Evolutionary conservation across 2,329 filamentous ascomycete species (phyloP), one percentile per base, ranked within the genome.

Genomic region (Chaetothyriales sp.): DNA sequence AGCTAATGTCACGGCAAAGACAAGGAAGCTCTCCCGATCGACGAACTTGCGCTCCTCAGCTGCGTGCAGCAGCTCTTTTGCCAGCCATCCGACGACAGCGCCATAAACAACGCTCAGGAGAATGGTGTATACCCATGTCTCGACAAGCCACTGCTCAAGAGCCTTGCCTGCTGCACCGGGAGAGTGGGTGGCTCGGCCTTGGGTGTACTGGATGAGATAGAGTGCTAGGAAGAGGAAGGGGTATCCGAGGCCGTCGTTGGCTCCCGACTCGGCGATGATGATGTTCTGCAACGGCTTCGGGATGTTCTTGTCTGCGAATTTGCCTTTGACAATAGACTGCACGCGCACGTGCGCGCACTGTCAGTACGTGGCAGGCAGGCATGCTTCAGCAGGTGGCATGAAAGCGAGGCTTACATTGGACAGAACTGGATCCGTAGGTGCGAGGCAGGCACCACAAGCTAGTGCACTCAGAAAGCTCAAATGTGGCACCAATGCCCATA

Each of bases 271-370:
- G 33, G 81, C 83, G 47, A 85, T 77, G 62, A 88, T 86, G 60
- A 88, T 86, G 57, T 84, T 81, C 70, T 94, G 88, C 47, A 95
- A 71, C 25, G 83, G 78, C 52, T 81, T 82, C 0, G 89, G 88
- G 18, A 95, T 83, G 64, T 95, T 92, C 61, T 89, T 84, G 62
- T 95, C 89, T 1, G 89, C 89, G 64, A 94, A 95, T 61, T 86
- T 89, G 29, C 89, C 89, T 70, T 95, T 95, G 46, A 95, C 87
- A 52, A 95, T 94, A 2, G 85, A 85, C 33, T 40, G 33, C n/a
- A n/a, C n/a, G n/a, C n/a, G n/a, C n/a, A n/a, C n/a, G n/a, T n/a
- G n/a, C n/a, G n/a, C 10, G 10, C 33, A 4, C 33, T 15, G 15
- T 40, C 7, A 40, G 33, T 40, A 15, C 13, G 10, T 15, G 33